These are phyloP conservation scores for Diaporthe amygdali DNA, from an alignment of 2,329 filamentous ascomycete species.

Conservation along the genomic window DNA sequence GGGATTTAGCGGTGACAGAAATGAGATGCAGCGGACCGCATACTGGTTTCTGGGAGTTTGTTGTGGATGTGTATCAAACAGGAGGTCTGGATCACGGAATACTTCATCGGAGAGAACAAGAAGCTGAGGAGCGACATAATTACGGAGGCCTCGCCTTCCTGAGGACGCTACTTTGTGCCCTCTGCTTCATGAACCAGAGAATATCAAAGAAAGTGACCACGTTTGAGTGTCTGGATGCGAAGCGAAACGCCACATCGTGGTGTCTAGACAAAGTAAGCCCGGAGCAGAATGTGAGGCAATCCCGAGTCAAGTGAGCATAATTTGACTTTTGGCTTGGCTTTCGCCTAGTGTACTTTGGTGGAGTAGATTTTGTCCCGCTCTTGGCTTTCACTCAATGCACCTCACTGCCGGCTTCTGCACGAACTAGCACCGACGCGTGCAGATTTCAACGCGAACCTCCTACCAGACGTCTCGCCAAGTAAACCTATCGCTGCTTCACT, in stretches of 20 bases:
- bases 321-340: slow-evolving; percentile 12
- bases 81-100: not conserved
- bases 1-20: too few relatives aligned
- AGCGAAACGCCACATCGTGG: not conserved
- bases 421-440: not conserved
- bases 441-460: not conserved
- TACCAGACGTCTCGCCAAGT: too few relatives aligned
- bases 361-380: not conserved
- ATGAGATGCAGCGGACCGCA: too few relatives aligned
- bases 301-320: not conserved
- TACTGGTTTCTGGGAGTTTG: too few relatives aligned
- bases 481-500: not conserved
- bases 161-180: not conserved
- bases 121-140: too few relatives aligned
- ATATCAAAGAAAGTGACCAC: not conserved
- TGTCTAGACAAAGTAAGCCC: not conserved
- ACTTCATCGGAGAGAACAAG: not conserved
- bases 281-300: not conserved
- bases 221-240: not conserved
- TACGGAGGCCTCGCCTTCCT: too few relatives aligned
- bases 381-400: not conserved
- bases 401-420: slow-evolving; percentile 6
- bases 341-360: not conserved
- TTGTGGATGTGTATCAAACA: not conserved
- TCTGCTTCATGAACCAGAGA: not conserved